Conservation (phyloP, 2,329 filamentous ascomycete genomes). For the Domatiomyces globalis region DNA sequence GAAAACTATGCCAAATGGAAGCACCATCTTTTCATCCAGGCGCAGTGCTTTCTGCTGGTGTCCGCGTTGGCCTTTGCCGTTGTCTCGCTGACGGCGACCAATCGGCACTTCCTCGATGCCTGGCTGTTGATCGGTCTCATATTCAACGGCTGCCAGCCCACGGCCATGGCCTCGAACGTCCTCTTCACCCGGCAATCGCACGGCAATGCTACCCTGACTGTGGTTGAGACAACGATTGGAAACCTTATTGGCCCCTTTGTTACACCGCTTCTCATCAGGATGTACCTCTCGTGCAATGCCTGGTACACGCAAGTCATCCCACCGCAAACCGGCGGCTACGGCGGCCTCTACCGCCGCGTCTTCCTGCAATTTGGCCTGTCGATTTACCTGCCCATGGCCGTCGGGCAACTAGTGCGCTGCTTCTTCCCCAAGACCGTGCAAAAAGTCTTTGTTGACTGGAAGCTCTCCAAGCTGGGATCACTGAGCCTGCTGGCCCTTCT, state of each 20-base stretch:
- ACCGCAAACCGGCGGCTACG: slow-evolving; percentile 41
- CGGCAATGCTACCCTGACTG: slow-evolving; percentile 50
- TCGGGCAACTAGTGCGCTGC: slow-evolving; percentile 48
- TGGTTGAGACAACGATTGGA: slow-evolving; percentile 56
- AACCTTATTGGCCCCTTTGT: slow-evolving; percentile 57
- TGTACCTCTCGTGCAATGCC: slow-evolving; percentile 39
- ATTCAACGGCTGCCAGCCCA: slow-evolving; percentile 53
- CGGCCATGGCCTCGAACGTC: slow-evolving; percentile 59
- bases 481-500: slow-evolving; percentile 36
- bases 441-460: slow-evolving; percentile 38
- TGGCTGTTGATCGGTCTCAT: slow-evolving; percentile 55
- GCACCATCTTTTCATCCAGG: slow-evolving; percentile 52
- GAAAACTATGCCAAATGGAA: slow-evolving; percentile 52
- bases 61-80: slow-evolving; percentile 47
- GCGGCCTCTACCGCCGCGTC: slow-evolving; percentile 50
- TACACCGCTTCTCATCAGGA: slow-evolving; percentile 49
- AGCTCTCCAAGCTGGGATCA: slow-evolving; percentile 32
- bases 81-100: slow-evolving; percentile 38
- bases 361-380: slow-evolving; percentile 55
- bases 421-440: slow-evolving; percentile 40
- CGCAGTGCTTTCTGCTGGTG: slow-evolving; percentile 52
- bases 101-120: slow-evolving; percentile 42
- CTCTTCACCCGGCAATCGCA: slow-evolving; percentile 58
- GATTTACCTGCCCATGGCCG: slow-evolving; percentile 48
- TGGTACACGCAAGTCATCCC: slow-evolving; percentile 45